Conservation (phyloP, 352 stramenopile genomes). For the Blastocystis sp. region DNA sequence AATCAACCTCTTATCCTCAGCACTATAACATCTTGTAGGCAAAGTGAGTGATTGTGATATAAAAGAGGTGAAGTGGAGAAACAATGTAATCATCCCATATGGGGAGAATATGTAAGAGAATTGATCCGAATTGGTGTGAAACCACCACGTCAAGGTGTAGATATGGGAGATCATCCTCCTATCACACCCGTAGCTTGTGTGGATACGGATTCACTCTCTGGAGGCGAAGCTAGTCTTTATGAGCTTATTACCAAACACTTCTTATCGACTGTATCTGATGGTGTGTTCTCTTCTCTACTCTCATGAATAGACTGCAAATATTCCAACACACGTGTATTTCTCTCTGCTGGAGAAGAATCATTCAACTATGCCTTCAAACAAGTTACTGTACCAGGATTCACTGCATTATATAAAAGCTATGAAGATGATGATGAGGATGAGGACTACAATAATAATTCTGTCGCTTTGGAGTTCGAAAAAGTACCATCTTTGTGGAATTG, state of each 20-base stretch:
- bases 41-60: background rate
- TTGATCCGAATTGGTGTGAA: constrained; percentile 72
- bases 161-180: constrained; percentile 76
- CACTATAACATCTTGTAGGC: constrained; percentile 78
- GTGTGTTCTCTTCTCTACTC: constrained; percentile 71
- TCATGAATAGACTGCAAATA: constrained; percentile 74
- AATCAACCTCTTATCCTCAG: constrained; percentile 80
- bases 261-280: constrained; percentile 79
- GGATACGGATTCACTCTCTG: constrained; percentile 73
- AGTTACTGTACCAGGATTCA: constrained; percentile 73
- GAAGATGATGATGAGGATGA: constrained; percentile 8
- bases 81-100: constrained; percentile 74
- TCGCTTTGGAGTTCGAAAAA: constrained; percentile 12
- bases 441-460: background rate
- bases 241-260: constrained; percentile 83
- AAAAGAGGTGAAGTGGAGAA: constrained; percentile 74
- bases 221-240: constrained; percentile 79
- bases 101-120: constrained; percentile 75
- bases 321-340: constrained; percentile 74
- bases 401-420: background rate
- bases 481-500: background rate
- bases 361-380: constrained; percentile 75
- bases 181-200: constrained; percentile 77
- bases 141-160: constrained; percentile 69
- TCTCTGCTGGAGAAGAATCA: constrained; percentile 75